Evolutionary conservation across 2,329 filamentous ascomycete genomes (phyloP).

Genomic region (Aspergillus hortae): DNA sequence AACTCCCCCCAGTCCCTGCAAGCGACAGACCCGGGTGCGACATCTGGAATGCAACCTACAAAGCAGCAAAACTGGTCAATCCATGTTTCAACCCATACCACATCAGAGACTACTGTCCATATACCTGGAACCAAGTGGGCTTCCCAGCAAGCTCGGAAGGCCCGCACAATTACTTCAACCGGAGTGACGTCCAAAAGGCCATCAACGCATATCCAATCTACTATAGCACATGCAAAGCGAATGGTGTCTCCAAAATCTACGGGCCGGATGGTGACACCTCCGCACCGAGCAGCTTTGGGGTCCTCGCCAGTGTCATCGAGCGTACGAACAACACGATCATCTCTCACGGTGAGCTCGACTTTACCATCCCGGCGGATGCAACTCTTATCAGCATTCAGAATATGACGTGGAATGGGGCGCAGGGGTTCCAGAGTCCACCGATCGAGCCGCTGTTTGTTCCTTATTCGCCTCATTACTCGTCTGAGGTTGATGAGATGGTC

Average conservation of each 20-base stretch:
- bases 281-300: slow-evolving; percentile 24
- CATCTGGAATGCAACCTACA: slow-evolving; percentile 54
- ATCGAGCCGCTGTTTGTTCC: slow-evolving; percentile 66
- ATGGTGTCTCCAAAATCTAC: slow-evolving; percentile 30
- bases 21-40: slow-evolving; percentile 50
- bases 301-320: slow-evolving; percentile 68
- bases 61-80: slow-evolving; percentile 57
- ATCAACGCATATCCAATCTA: slow-evolving; percentile 54
- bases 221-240: slow-evolving; percentile 41
- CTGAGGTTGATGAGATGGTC: background rate
- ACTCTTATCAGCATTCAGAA: slow-evolving; percentile 72
- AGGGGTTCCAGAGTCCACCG: slow-evolving; percentile 65
- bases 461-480: slow-evolving; percentile 43
- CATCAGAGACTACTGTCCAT: slow-evolving; percentile 67
- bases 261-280: slow-evolving; percentile 48
- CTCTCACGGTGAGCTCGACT: slow-evolving; percentile 68
- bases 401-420: slow-evolving; percentile 71
- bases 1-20: slow-evolving; percentile 52
- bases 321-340: slow-evolving; percentile 69
- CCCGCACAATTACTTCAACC: slow-evolving; percentile 64
- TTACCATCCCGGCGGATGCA: slow-evolving; percentile 64
- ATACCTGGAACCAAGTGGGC: slow-evolving; percentile 63
- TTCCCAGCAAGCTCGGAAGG: slow-evolving; percentile 66
- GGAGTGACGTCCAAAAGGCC: slow-evolving; percentile 62
- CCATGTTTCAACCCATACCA: slow-evolving; percentile 78